A percentile compares a stretch with the other conserved stretches of the same genome.
phyloP scores from a whole-genome alignment of 768 basidiomycete species.

The Auriscalpium microsporum region DNA sequence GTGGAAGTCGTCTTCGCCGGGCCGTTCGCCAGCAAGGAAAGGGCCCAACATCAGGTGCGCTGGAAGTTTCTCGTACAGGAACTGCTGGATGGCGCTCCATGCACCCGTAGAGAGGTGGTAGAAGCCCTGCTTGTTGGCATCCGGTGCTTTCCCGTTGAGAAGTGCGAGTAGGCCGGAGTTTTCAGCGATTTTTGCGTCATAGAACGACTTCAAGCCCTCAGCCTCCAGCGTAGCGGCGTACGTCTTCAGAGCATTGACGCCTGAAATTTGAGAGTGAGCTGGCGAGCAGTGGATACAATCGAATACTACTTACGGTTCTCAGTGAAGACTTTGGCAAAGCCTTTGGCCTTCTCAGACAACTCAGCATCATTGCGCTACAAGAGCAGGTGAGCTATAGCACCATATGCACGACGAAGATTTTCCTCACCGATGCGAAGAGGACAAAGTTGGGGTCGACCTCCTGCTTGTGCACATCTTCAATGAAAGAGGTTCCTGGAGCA shows the following conservation, averaged over 20 bases:
- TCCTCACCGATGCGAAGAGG: slow-evolving; percentile 30
- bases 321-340: slow-evolving; percentile 29
- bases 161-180: slow-evolving; percentile 35
- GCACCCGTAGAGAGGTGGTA: slow-evolving; percentile 30
- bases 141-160: slow-evolving; percentile 31
- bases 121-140: slow-evolving; percentile 29
- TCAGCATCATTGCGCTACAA: slow-evolving; percentile 39
- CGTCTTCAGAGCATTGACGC: slow-evolving; percentile 35
- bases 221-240: slow-evolving; percentile 27
- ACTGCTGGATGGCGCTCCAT: slow-evolving; percentile 29
- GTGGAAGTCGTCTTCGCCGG: slow-evolving; percentile 50
- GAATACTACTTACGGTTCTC: slow-evolving; percentile 29
- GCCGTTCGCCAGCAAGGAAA: slow-evolving; percentile 39
- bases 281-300: not conserved
- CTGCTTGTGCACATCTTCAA: slow-evolving; percentile 36
- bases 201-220: slow-evolving; percentile 33
- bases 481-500: slow-evolving; percentile 26
- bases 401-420: not conserved
- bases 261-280: slow-evolving; percentile 16
- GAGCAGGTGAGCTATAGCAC: not conserved
- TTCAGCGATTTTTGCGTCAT: slow-evolving; percentile 30
- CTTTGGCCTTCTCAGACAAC: slow-evolving; percentile 27
- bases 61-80: slow-evolving; percentile 34
- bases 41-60: slow-evolving; percentile 30
- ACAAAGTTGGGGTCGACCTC: slow-evolving; percentile 46